phyloP scores from a whole-genome alignment of 139 green algal genomes.

The Micractinium sp. region DNA sequence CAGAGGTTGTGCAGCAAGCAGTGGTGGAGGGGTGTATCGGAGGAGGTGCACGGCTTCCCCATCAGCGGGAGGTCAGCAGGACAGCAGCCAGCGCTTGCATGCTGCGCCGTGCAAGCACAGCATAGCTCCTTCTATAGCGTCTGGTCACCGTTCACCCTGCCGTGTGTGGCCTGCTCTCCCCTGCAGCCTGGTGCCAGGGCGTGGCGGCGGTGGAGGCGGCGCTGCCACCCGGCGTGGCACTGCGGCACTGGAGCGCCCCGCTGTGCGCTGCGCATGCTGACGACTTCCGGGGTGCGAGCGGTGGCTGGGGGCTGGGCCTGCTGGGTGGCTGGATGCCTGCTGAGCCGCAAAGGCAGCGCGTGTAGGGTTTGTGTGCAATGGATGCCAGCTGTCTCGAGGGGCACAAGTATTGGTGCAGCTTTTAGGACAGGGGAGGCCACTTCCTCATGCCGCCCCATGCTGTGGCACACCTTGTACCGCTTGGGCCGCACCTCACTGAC shows the following conservation, averaged over 20 bases:
- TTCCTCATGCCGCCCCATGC: no score
- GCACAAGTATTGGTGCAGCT: no score
- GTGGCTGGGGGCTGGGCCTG: background rate
- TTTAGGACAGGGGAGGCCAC: no score
- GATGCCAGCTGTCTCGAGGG: background rate
- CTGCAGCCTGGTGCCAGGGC: constrained; percentile 23
- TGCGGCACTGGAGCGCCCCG: constrained; percentile 31
- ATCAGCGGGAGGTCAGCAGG: no score
- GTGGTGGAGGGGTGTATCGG: background rate
- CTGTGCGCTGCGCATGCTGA: constrained; percentile 11
- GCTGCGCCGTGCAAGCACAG: background rate
- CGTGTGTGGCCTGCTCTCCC: background rate
- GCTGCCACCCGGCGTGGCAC: background rate
- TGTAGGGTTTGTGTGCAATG: background rate
- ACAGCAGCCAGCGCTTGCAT: background rate
- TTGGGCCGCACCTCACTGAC: background rate
- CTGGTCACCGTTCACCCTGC: background rate
- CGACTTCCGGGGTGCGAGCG: constrained; percentile 24
- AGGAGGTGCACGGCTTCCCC: background rate
- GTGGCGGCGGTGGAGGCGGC: background rate
- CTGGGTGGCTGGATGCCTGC: background rate
- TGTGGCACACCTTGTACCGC: no score
- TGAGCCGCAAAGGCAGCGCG: background rate
- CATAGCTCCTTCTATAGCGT: background rate
- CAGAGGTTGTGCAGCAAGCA: background rate